phyloP scores from a whole-genome alignment of 202 grass and related monocot genomes.

The Carex sylvatica region DNA sequence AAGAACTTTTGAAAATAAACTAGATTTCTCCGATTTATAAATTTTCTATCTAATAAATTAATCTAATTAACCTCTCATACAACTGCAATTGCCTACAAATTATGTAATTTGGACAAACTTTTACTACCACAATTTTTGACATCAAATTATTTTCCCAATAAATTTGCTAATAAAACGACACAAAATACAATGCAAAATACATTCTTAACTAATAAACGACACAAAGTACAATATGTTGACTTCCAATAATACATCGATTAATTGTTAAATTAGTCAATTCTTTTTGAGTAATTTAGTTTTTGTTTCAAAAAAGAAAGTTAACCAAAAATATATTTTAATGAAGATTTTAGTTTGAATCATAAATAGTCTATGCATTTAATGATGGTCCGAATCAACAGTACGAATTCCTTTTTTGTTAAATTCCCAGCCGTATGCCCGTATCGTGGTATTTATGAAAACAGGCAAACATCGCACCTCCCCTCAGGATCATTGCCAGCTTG shows the following conservation, averaged over 20 bases:
- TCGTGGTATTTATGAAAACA: neutral
- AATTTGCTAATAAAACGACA: too few species aligned
- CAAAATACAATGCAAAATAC: too few species aligned
- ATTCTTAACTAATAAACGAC: neutral
- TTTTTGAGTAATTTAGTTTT: neutral
- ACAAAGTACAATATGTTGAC: neutral
- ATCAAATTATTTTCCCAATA: neutral
- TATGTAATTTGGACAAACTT: neutral
- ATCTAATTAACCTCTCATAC: too few species aligned
- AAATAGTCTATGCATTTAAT: slow-evolving; percentile 9
- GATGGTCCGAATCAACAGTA: neutral
- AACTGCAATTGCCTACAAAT: too few species aligned
- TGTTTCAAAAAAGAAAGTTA: neutral
- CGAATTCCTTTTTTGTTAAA: neutral
- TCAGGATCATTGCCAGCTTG: neutral
- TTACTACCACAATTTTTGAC: neutral
- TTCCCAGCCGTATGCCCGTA: neutral
- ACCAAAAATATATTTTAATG: neutral
- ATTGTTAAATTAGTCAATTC: neutral
- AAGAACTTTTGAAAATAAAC: too few species aligned
- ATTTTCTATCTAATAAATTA: neutral
- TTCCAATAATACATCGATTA: neutral
- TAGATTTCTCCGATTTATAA: too few species aligned
- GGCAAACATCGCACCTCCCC: neutral
- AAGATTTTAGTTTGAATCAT: too few species aligned